A percentile compares a stretch with the other conserved stretches of the same genome.
These are phyloP conservation scores for Corynascus novoguineensis DNA, from an alignment of 495 filamentous ascomycete genomes.

Conservation along the genomic window DNA sequence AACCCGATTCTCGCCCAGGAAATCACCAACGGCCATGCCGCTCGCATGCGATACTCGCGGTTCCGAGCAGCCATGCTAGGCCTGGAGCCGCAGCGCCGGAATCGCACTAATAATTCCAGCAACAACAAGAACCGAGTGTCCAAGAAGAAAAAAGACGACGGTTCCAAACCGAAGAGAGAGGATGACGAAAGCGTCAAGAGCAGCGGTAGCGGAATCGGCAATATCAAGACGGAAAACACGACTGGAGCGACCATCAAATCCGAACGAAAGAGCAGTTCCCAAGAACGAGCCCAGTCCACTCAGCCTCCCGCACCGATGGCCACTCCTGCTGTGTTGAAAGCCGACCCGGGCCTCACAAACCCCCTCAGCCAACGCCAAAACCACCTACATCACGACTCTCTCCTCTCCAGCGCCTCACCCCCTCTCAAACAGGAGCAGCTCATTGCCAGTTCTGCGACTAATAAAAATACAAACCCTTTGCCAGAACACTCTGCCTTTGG, in stretches of 20 bases:
- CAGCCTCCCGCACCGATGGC: constrained; percentile 15
- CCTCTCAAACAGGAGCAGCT: constrained; percentile 35
- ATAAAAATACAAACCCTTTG: neutral
- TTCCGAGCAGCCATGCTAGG: constrained; percentile 48
- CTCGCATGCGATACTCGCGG: constrained; percentile 73
- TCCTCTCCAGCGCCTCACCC: constrained; percentile 16
- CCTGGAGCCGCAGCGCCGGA: constrained; percentile 37
- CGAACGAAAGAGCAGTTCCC: constrained; percentile 4
- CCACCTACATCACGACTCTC: neutral
- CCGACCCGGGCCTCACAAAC: constrained; percentile 2
- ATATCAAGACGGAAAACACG: constrained; percentile 28
- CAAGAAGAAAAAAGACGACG: constrained; percentile 40
- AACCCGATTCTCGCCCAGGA: constrained; percentile 46
- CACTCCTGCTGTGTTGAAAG: constrained; percentile 1
- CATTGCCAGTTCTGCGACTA: neutral
- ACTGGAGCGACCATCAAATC: constrained; percentile 7
- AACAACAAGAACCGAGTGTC: constrained; percentile 29
- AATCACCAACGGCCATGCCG: constrained; percentile 75
- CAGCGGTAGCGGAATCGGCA: constrained; percentile 11
- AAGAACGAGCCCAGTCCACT: neutral
- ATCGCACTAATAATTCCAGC: constrained; percentile 26
- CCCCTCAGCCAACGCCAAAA: neutral
- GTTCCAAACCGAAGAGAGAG: constrained; percentile 25
- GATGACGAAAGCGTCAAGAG: constrained; percentile 24
- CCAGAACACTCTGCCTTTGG: neutral